A percentile compares a stretch with the other conserved stretches of the same genome.
phyloP scores from a whole-genome alignment of 129 eudicot genomes.

The Flaveria brownii region DNA sequence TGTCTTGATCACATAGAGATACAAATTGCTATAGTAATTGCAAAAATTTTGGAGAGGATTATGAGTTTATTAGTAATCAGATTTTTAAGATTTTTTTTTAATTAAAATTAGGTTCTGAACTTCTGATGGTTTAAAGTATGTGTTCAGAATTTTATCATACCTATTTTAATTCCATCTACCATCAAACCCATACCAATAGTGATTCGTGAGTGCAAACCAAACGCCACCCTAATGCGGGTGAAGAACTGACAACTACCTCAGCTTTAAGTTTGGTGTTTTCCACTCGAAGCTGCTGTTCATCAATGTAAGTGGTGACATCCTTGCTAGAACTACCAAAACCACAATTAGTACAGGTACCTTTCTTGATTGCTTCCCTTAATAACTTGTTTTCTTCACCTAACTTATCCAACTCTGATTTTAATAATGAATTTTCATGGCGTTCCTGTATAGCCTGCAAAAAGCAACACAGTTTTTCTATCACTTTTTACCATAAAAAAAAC shows the following conservation, averaged over 20 bases:
- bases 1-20: too few relatives aligned
- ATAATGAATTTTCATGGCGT: constrained; percentile 91
- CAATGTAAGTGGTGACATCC: constrained; percentile 42
- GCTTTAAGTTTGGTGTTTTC: constrained; percentile 89
- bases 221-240: not conserved
- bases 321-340: constrained; percentile 61
- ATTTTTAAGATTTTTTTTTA: too few relatives aligned
- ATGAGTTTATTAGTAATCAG: too few relatives aligned
- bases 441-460: constrained; percentile 89
- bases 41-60: too few relatives aligned
- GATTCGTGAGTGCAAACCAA: constrained; percentile 8
- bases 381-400: constrained; percentile 75
- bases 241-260: constrained; percentile 54
- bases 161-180: not conserved
- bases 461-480: constrained; percentile 14
- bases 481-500: not conserved
- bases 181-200: not conserved
- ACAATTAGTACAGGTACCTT: constrained; percentile 68
- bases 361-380: constrained; percentile 63
- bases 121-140: too few relatives aligned
- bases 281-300: constrained; percentile 65
- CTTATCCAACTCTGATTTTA: constrained; percentile 83
- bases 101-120: too few relatives aligned
- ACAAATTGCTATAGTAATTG: too few relatives aligned
- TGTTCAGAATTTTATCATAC: not conserved